These are phyloP conservation scores for Fraxinus floribunda DNA, from an alignment of 305 asterid species.

Conservation along the genomic window DNA sequence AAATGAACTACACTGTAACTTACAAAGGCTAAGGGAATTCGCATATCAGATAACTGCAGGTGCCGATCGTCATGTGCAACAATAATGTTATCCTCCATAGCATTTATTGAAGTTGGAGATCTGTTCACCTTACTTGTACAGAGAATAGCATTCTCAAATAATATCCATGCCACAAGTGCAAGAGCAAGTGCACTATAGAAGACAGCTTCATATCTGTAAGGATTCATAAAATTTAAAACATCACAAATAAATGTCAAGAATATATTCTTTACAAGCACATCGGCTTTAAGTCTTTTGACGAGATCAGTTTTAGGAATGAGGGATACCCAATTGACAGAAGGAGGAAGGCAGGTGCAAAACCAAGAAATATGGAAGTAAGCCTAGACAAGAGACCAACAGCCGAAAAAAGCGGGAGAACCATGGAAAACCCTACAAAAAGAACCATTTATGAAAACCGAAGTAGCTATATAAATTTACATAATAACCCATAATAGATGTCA, in stretches of 20 bases:
- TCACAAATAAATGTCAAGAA: not conserved
- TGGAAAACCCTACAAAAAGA: constrained; percentile 56
- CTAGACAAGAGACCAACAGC: constrained; percentile 69
- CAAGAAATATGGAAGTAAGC: constrained; percentile 82
- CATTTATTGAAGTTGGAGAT: constrained; percentile 41
- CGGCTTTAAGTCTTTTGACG: not conserved
- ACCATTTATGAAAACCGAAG: constrained; percentile 14
- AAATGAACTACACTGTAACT: constrained; percentile 30
- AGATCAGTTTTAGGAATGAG: constrained; percentile 23
- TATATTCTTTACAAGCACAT: constrained; percentile 5
- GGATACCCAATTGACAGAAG: constrained; percentile 89
- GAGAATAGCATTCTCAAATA: constrained; percentile 70
- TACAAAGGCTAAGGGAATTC: constrained; percentile 88
- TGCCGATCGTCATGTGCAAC: constrained; percentile 46
- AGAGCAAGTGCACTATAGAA: constrained; percentile 87
- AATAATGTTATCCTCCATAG: constrained; percentile 46
- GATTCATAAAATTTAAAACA: not conserved
- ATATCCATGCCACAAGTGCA: constrained; percentile 89
- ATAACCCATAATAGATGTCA: not conserved
- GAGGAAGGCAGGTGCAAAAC: constrained; percentile 92
- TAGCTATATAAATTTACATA: not conserved
- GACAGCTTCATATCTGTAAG: constrained; percentile 88
- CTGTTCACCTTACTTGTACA: constrained; percentile 38
- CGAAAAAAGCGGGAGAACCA: constrained; percentile 89
- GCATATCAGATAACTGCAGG: constrained; percentile 73